These are phyloP conservation scores for Dissophora globulifera DNA, from an alignment of 192 early-diverging fungal genomes.

Conservation along the genomic window DNA sequence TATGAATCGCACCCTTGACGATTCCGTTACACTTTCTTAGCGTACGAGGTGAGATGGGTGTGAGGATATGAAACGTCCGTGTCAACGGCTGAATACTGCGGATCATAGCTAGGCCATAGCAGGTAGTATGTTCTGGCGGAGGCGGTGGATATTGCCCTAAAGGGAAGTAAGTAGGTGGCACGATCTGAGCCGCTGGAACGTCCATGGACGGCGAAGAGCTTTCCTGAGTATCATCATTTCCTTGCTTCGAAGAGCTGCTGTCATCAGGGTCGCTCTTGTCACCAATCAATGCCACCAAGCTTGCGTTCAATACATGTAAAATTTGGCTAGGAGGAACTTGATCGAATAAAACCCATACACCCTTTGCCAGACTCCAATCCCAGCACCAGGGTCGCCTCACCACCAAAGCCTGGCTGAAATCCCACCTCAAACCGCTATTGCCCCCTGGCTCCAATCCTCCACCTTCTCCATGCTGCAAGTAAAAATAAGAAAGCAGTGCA, in stretches of 20 bases:
- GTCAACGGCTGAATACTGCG: slow-evolving; percentile 70
- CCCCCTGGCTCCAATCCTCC: neutral
- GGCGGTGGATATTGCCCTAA: slow-evolving; percentile 55
- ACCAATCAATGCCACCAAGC: slow-evolving; percentile 80
- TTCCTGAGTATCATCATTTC: neutral
- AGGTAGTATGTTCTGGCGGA: slow-evolving; percentile 62
- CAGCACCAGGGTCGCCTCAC: slow-evolving; percentile 67
- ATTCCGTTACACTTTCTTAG: slow-evolving; percentile 55
- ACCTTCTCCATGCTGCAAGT: slow-evolving; percentile 37
- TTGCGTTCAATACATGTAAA: slow-evolving; percentile 86
- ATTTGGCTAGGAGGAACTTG: slow-evolving; percentile 85
- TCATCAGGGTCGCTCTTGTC: slow-evolving; percentile 40
- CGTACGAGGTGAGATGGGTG: slow-evolving; percentile 52
- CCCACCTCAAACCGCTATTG: slow-evolving; percentile 55
- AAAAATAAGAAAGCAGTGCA: slow-evolving; percentile 76
- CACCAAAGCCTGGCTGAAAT: slow-evolving; percentile 64
- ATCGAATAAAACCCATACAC: slow-evolving; percentile 74
- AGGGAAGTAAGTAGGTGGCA: slow-evolving; percentile 57
- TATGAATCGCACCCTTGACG: slow-evolving; percentile 65
- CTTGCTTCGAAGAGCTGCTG: neutral
- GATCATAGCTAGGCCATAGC: slow-evolving; percentile 72
- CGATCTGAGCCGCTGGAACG: neutral
- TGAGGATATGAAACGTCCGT: slow-evolving; percentile 67
- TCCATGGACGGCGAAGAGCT: too few species aligned
- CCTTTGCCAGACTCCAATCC: slow-evolving; percentile 67